Conservation (phyloP, 139 green algal genomes). For the Chlamydomonas asymmetrica region DNA sequence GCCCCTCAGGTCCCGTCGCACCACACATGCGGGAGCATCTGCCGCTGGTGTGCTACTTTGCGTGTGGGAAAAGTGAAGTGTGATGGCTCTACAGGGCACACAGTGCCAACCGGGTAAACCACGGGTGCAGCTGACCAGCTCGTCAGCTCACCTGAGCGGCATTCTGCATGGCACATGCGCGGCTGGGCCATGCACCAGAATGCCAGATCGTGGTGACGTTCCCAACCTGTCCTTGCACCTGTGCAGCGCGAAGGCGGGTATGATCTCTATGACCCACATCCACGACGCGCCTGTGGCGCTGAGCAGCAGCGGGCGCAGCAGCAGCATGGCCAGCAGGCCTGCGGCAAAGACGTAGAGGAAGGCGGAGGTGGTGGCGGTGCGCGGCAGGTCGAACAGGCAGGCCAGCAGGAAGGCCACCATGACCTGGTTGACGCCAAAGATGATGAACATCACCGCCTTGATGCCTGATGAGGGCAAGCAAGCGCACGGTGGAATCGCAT, state of each 20-base stretch:
- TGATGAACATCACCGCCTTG: too few relatives aligned
- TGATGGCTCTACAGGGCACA: not conserved
- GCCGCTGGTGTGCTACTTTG: too few relatives aligned
- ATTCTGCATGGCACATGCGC: not conserved
- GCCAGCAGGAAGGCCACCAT: too few relatives aligned
- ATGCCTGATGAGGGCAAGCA: too few relatives aligned
- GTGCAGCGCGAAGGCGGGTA: conserved; percentile 85
- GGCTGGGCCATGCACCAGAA: too few relatives aligned
- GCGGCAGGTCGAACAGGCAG: not conserved
- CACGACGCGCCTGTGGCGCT: conserved; percentile 54
- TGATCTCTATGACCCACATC: conserved; percentile 69
- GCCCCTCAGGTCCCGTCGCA: too few relatives aligned
- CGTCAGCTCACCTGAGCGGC: not conserved
- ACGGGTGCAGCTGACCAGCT: too few relatives aligned
- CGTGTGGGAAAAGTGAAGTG: not conserved
- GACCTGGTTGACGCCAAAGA: too few relatives aligned
- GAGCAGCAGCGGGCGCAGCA: conserved; percentile 26
- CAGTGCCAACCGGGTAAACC: too few relatives aligned
- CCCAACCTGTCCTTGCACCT: conserved; percentile 42
- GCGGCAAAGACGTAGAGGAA: conserved; percentile 19
- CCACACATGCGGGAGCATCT: too few relatives aligned
- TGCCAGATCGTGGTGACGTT: too few relatives aligned
- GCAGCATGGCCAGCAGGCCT: conserved; percentile 18
- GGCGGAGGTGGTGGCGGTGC: conserved; percentile 9
- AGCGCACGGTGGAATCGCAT: too few relatives aligned